Evolutionary conservation across 129 eudicot genomes (phyloP).

Genomic region (Flaveria linearis): DNA sequence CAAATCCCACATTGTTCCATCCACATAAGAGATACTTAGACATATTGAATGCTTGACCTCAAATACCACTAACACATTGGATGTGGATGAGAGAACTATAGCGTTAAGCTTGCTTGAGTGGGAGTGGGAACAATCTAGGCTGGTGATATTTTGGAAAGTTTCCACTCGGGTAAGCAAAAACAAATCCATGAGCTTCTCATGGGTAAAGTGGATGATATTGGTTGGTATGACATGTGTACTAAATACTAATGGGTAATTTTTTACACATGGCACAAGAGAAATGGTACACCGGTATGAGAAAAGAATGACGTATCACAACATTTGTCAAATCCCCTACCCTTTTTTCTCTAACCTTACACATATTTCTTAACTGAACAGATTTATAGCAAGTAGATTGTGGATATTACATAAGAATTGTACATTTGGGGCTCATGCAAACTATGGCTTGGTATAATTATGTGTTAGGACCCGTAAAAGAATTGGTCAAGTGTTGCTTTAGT

Average conservation of each 20-base stretch:
- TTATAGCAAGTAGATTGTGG: not conserved
- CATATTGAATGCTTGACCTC: not conserved
- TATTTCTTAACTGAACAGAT: not conserved
- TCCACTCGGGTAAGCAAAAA: not conserved
- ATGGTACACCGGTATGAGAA: too few relatives aligned
- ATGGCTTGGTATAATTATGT: not conserved
- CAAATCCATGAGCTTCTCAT: not conserved
- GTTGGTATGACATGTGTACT: not conserved
- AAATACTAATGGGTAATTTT: not conserved
- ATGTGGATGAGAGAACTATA: not conserved
- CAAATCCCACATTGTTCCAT: not conserved
- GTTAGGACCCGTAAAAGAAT: not conserved
- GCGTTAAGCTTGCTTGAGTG: not conserved
- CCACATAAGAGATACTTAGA: not conserved
- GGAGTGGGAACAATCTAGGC: not conserved
- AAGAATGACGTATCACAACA: not conserved
- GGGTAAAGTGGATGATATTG: not conserved
- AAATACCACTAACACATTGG: not conserved
- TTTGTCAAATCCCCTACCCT: not conserved
- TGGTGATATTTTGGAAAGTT: not conserved
- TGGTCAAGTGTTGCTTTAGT: not conserved
- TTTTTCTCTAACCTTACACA: not conserved
- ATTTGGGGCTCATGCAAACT: not conserved
- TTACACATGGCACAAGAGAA: not conserved
- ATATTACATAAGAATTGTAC: constrained; percentile 6